Conservation (phyloP, 208 protist genomes). For the Trichomonas vaginalis region DNA sequence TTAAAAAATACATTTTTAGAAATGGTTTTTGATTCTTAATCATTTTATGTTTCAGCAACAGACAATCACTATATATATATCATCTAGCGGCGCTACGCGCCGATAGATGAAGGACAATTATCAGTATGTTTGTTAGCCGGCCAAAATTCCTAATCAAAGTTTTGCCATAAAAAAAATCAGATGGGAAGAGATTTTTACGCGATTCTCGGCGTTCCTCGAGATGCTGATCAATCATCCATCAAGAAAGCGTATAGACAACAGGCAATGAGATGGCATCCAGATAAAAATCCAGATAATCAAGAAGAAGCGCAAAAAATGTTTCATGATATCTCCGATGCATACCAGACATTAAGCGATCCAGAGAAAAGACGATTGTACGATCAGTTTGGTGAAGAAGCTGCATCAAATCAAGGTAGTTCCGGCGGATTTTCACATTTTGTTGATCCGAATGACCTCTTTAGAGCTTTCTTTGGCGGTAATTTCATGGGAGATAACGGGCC, state of each 20-base stretch:
- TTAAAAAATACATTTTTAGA: too few relatives aligned
- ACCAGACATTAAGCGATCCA: conserved; percentile 34
- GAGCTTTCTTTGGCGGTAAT: neutral
- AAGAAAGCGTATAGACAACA: conserved; percentile 25
- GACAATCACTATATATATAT: too few relatives aligned
- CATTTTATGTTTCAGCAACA: too few relatives aligned
- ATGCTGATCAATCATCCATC: neutral
- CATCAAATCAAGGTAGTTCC: neutral
- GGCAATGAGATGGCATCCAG: conserved; percentile 37
- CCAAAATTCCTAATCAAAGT: too few relatives aligned
- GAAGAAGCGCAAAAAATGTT: conserved; percentile 20
- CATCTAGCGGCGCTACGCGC: too few relatives aligned
- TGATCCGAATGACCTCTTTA: conserved; percentile 16
- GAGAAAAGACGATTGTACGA: conserved; percentile 39
- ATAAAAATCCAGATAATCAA: conserved; percentile 32
- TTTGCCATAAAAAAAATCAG: too few relatives aligned
- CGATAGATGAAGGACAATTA: too few relatives aligned
- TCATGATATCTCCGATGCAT: conserved; percentile 31
- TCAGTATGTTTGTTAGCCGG: too few relatives aligned
- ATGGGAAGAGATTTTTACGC: conserved; percentile 16
- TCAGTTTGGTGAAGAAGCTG: conserved; percentile 32
- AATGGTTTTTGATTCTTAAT: too few relatives aligned
- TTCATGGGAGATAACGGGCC: neutral
- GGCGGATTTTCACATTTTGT: neutral
- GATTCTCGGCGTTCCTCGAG: conserved; percentile 3